phyloP scores from a whole-genome alignment of 192 early-diverging fungal species.

The Jimgerdemannia lactiflua region DNA sequence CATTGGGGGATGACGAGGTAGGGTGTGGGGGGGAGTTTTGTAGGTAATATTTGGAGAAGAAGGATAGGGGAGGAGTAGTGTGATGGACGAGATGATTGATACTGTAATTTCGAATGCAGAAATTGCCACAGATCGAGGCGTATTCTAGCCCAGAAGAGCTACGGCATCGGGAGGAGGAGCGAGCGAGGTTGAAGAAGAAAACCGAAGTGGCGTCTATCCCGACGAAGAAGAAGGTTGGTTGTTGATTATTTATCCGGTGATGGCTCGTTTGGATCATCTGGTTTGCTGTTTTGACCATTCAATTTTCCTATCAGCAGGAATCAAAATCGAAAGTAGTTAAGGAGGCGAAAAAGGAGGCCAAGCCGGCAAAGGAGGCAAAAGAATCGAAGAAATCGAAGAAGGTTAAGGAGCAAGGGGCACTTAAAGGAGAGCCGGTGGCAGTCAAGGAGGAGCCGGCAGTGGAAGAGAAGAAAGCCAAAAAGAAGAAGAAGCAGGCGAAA shows the following conservation, averaged over 20 bases:
- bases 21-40: neutral
- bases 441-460: slow-evolving; percentile 9
- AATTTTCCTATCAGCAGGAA: neutral
- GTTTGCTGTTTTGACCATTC: neutral
- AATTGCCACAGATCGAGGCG: slow-evolving; percentile 46
- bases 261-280: neutral
- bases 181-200: slow-evolving; percentile 19
- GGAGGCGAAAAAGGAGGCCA: slow-evolving; percentile 5
- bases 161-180: slow-evolving; percentile 44
- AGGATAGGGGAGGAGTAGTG: too few species aligned
- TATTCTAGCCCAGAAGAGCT: slow-evolving; percentile 56
- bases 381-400: slow-evolving; percentile 3
- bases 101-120: neutral
- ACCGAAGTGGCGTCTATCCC: neutral
- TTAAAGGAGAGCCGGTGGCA: slow-evolving; percentile 1
- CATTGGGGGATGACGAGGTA: slow-evolving; percentile 47
- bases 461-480: slow-evolving; percentile 37
- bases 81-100: too few species aligned
- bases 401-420: neutral
- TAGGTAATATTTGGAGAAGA: neutral
- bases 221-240: slow-evolving; percentile 2
- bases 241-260: neutral
- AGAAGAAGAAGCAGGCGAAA: slow-evolving; percentile 41
- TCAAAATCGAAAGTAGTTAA: slow-evolving; percentile 10
- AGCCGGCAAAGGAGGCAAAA: slow-evolving; percentile 5